phyloP scores from a whole-genome alignment of 2,329 filamentous ascomycete species.

The Ophiostoma quercus region DNA sequence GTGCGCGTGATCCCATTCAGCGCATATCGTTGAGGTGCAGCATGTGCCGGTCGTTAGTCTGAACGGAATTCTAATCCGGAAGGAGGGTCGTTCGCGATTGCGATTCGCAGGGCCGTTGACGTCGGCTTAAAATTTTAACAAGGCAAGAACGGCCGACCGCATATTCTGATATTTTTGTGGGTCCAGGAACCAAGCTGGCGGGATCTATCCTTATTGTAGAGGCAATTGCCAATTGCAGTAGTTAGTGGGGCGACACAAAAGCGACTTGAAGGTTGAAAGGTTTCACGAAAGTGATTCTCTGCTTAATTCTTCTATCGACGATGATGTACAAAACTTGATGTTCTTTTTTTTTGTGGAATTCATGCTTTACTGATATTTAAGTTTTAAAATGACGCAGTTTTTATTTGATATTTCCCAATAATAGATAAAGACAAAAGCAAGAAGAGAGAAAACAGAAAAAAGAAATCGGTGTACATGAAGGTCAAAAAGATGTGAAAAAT shows the following conservation, averaged over 20 bases:
- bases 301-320: too few species aligned
- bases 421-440: too few species aligned
- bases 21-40: background rate
- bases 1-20: constrained; percentile 10
- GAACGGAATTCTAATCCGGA: background rate
- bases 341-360: too few species aligned
- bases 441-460: too few species aligned
- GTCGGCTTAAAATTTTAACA: background rate
- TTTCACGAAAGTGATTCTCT: too few species aligned
- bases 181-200: constrained; percentile 2
- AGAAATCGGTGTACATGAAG: too few species aligned
- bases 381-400: too few species aligned
- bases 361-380: too few species aligned
- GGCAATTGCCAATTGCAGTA: background rate
- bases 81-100: background rate
- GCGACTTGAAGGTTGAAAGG: too few species aligned
- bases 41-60: background rate
- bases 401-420: too few species aligned
- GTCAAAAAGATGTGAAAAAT: too few species aligned
- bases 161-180: constrained; percentile 22
- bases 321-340: too few species aligned
- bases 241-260: background rate
- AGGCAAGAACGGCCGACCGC: constrained; percentile 26
- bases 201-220: constrained; percentile 3
- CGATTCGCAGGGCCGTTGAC: background rate